These are phyloP conservation scores for Suhomyces ambrosiae DNA, from an alignment of 1,139 yeast species.

Conservation along the genomic window DNA sequence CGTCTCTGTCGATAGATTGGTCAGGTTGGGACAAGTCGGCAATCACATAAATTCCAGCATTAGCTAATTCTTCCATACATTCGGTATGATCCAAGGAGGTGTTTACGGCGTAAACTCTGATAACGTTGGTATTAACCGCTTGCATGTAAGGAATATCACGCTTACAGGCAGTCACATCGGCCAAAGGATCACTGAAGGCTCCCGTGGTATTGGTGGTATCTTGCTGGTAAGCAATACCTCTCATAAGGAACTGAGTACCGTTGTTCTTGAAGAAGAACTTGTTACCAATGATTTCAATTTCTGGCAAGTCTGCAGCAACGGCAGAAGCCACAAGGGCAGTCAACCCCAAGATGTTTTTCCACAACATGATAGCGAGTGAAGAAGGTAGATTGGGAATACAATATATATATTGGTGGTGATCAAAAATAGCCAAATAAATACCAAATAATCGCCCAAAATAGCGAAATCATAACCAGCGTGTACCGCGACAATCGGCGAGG, in stretches of 20 bases:
- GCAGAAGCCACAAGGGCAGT: slow-evolving; percentile 40
- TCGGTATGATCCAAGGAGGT: slow-evolving; percentile 62
- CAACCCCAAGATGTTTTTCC: slow-evolving; percentile 43
- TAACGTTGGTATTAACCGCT: slow-evolving; percentile 63
- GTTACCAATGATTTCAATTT: slow-evolving; percentile 66
- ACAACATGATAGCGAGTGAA: slow-evolving; percentile 41
- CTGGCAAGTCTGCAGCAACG: slow-evolving; percentile 45
- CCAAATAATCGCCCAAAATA: slow-evolving; percentile 4
- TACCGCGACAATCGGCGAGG: too few species aligned
- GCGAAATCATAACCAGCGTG: slow-evolving; percentile 4
- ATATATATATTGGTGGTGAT: slow-evolving; percentile 3
- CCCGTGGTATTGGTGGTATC: slow-evolving; percentile 55
- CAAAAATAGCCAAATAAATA: neutral
- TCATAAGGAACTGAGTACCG: slow-evolving; percentile 80
- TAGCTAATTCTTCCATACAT: slow-evolving; percentile 67
- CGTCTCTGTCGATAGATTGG: slow-evolving; percentile 61
- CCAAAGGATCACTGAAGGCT: slow-evolving; percentile 27
- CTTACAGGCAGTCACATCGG: slow-evolving; percentile 47
- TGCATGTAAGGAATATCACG: slow-evolving; percentile 77
- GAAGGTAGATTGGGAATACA: slow-evolving; percentile 2
- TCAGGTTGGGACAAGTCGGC: slow-evolving; percentile 73
- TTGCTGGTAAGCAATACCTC: slow-evolving; percentile 79
- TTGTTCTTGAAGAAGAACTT: slow-evolving; percentile 77
- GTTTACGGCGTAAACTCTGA: slow-evolving; percentile 76
- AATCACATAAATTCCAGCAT: slow-evolving; percentile 78